phyloP scores from a whole-genome alignment of 2,329 filamentous ascomycete genomes.

The Ophiostoma sp. region DNA sequence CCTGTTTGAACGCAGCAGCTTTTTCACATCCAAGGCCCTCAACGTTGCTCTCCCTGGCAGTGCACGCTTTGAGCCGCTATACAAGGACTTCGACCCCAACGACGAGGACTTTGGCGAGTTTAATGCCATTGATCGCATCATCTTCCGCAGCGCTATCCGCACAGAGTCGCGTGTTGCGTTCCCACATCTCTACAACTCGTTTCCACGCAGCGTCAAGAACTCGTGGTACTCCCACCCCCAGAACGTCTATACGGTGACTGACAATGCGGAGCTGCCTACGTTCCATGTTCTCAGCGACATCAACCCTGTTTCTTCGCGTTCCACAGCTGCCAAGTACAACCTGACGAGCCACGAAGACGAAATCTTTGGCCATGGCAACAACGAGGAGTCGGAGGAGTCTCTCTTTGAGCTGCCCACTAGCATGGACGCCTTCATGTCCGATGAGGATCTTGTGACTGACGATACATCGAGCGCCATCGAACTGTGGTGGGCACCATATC shows the following conservation, averaged over 20 bases:
- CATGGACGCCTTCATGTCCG: constrained; percentile 80
- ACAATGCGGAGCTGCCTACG: constrained; percentile 83
- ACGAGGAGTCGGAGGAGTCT: constrained; percentile 69
- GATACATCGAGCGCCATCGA: constrained; percentile 89
- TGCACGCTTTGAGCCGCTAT: constrained; percentile 90
- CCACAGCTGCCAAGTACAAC: constrained; percentile 91
- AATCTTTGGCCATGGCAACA: constrained; percentile 75
- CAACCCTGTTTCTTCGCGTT: constrained; percentile 93
- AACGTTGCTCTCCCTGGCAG: constrained; percentile 98
- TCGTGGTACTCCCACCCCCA: constrained; percentile 94
- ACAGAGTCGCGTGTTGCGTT: constrained; percentile 95
- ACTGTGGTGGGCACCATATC: constrained; percentile 96
- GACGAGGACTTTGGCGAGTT: constrained; percentile 99
- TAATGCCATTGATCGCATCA: constrained; percentile 98
- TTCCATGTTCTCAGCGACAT: constrained; percentile 98
- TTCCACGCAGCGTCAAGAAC: constrained; percentile 87
- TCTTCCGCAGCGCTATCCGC: constrained; percentile 89
- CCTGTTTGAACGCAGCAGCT: constrained; percentile 91
- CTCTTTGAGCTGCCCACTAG: constrained; percentile 76
- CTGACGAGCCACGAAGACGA: constrained; percentile 88
- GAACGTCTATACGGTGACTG: constrained; percentile 80
- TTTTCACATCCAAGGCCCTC: constrained; percentile 90
- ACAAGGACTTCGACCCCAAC: constrained; percentile 98
- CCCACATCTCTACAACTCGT: constrained; percentile 91
- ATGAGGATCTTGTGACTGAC: constrained; percentile 81